phyloP scores from a whole-genome alignment of 495 filamentous ascomycete genomes.

The Daldinia childiae region DNA sequence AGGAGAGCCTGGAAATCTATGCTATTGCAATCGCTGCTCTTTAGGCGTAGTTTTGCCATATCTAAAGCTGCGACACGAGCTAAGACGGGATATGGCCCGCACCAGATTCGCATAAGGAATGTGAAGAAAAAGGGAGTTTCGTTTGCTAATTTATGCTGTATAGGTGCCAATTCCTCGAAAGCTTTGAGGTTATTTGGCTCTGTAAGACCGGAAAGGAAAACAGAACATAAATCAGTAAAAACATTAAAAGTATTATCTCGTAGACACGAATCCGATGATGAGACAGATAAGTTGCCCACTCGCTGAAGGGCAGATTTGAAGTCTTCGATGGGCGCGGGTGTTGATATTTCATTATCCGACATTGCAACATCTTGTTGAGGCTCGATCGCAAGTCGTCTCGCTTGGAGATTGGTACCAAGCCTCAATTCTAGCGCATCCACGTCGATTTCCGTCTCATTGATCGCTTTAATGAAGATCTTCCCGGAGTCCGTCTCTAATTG shows the following conservation, averaged over 20 bases:
- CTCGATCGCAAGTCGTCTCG: slow-evolving; percentile 45
- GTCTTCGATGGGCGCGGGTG: slow-evolving; percentile 26
- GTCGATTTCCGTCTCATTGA: slow-evolving; percentile 70
- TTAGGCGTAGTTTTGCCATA: slow-evolving; percentile 63
- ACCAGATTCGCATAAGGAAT: slow-evolving; percentile 81
- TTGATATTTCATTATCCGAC: slow-evolving; percentile 51
- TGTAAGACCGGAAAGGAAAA: slow-evolving; percentile 68
- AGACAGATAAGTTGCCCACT: slow-evolving; percentile 49
- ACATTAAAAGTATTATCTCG: slow-evolving; percentile 50
- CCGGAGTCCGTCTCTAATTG: slow-evolving; percentile 63
- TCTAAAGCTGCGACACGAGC: slow-evolving; percentile 74
- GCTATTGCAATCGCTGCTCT: slow-evolving; percentile 54
- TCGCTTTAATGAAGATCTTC: slow-evolving; percentile 64
- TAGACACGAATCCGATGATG: slow-evolving; percentile 60
- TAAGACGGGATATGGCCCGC: slow-evolving; percentile 71
- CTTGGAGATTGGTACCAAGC: slow-evolving; percentile 71
- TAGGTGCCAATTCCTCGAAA: slow-evolving; percentile 67
- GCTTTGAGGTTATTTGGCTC: slow-evolving; percentile 60
- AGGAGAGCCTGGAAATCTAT: slow-evolving; percentile 79
- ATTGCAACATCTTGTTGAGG: slow-evolving; percentile 63
- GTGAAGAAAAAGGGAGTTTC: slow-evolving; percentile 74
- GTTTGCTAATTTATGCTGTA: slow-evolving; percentile 64
- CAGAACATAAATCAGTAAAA: slow-evolving; percentile 67
- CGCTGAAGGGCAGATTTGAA: slow-evolving; percentile 42
- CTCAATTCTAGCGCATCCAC: slow-evolving; percentile 74